Base-by-base conservation (phyloP, 2,329 filamentous ascomycete genomes). In the Tolypocladium sp. region DNA sequence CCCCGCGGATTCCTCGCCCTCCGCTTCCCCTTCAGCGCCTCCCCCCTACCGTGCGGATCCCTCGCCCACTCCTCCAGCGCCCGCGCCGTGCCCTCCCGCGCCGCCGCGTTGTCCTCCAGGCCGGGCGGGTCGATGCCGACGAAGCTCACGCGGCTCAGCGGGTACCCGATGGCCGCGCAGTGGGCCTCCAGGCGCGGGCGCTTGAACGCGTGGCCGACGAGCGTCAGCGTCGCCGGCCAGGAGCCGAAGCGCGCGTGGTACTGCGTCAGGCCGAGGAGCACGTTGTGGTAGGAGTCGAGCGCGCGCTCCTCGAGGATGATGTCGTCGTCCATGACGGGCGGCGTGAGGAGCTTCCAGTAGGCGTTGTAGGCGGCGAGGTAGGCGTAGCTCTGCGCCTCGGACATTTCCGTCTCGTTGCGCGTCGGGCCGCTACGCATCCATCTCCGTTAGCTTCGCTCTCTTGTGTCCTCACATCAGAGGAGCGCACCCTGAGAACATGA, bases 261-360 rank as follows among this genome's bases (percentile, higher is more conserved):
- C 41, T 74, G 69, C 20, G 78, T 65, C 3, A 96, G 76, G 15
- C 88, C 88, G 70, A 92, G 92, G 20, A 96, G 74, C 6, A 96
- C 75, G 69, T 96, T 96, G 69, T 92, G 87, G 68, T 91, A 93
- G 2, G 89, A 93, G 72, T 97, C 92, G 1, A 93, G 85, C 0
- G 92, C 91, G 58, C 82, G 79, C 10, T 86, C 81, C 68, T 96
- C 92, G 2, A 84, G 68, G 0, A 83, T 68, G 22, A 91, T 75
- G 9, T 58, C 61, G 25, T 59, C 20, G 1, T 27, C n/a, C 1
- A 58, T 49, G 2, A 62, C 52, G 3, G 54, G 53, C 17, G 63
- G 53, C 2, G 69, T 58, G 8, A 78, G 57, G 15, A 79, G 66
- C 13, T 64, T 69, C 69, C 81, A 85, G 63, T 77, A 80, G 12